These are phyloP conservation scores for Blastobotrys petasosporus DNA, from an alignment of 1,139 yeast species.

Conservation along the genomic window DNA sequence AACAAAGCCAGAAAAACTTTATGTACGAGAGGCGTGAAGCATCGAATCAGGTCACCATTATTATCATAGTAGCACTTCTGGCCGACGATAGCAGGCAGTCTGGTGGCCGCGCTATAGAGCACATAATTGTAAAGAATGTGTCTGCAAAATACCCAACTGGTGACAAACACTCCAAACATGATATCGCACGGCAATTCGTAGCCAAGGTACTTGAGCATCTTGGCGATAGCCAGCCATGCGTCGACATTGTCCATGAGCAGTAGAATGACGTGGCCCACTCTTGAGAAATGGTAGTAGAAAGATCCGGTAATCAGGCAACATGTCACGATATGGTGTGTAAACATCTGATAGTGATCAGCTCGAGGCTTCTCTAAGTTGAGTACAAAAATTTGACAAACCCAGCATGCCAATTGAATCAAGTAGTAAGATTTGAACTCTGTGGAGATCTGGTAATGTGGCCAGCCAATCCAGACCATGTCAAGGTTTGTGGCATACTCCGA, in stretches of 20 bases:
- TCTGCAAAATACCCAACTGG: conserved; percentile 65
- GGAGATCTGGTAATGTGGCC: conserved; percentile 59
- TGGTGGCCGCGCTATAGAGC: conserved; percentile 38
- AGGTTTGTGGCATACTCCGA: conserved; percentile 58
- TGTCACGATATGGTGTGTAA: conserved; percentile 81
- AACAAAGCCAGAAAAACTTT: conserved; percentile 51
- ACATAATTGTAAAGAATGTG: conserved; percentile 72
- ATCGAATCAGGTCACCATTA: conserved; percentile 35
- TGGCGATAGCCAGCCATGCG: conserved; percentile 63
- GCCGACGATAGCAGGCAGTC: conserved; percentile 27
- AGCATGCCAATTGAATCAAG: conserved; percentile 62
- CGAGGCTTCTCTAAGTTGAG: conserved; percentile 71
- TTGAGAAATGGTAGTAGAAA: conserved; percentile 63
- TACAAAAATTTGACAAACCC: conserved; percentile 77
- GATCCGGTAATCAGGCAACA: conserved; percentile 62
- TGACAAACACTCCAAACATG: conserved; percentile 60
- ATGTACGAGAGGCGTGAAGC: conserved; percentile 55
- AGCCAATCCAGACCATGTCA: conserved; percentile 56
- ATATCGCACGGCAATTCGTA: conserved; percentile 55
- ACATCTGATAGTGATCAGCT: conserved; percentile 83
- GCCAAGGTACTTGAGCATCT: conserved; percentile 70
- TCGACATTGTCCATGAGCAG: conserved; percentile 83
- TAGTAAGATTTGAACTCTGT: conserved; percentile 61
- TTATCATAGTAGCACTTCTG: conserved; percentile 25
- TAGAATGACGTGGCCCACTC: conserved; percentile 74